Evolutionary conservation across 768 basidiomycete species (phyloP), one percentile per base, ranked within the genome.

Genomic region (Lyophyllum decastes): DNA sequence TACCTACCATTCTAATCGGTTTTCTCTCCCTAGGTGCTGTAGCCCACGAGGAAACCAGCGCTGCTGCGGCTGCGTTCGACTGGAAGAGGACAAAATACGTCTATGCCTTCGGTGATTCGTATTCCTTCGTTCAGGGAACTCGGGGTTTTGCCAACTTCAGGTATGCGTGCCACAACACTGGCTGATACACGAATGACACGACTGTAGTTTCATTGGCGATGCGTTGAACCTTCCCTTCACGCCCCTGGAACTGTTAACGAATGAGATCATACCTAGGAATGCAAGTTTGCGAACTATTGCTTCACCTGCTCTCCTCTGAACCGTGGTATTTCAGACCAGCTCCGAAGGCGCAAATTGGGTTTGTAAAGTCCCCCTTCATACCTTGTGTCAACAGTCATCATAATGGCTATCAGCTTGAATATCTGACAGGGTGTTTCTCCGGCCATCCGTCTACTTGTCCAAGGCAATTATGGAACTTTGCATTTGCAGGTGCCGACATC

Each of bases 281-380:
- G 81, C 78, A 54, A 40, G 73, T 52, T n/a, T 3, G 25, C 5
- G n/a, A n/a, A n/a, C n/a, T n/a, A 33, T 45, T 21, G 41, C 43
- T 44, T 10, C 41, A 26, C 47, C 17, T 26, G 33, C 16, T 44
- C 49, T 25, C 45, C n/a, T 22, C 21, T 47, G 40, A 49, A 10
- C 51, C 14, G 30, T 49, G 44, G 40, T 44, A 22, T 43, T 51
- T 16, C 55, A 83, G 82, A 82, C 82, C 2, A 82, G 81, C 58
- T 83, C 81, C 1, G 80, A 82, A 58, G 82, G 80, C 4, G 76
- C 81, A 0, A 82, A 81, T 61, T 83, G 82, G 81, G 81, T 81
- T 60, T 40, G 16, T 38, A 1, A 26, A 24, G 7, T 12, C 30
- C 11, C n/a, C 46, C 44, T 45, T 27, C 3, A 35, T 21, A 17